Evolutionary conservation across 2,329 filamentous ascomycete species (phyloP).

Genomic region (Ramichloridium luteum): DNA sequence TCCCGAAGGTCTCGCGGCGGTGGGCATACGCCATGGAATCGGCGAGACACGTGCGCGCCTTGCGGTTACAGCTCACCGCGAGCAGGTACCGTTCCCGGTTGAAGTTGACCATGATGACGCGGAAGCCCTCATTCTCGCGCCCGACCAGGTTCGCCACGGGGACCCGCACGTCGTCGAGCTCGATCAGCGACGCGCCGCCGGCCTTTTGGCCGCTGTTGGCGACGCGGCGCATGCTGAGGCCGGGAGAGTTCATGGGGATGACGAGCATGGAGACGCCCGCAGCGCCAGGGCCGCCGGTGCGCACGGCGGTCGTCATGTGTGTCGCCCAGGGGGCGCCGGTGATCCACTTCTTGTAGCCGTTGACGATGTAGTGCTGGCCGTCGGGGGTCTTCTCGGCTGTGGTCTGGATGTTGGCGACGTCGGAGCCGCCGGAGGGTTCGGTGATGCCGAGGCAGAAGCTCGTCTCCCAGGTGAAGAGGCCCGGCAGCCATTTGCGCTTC

Average conservation of each 20-base stretch:
- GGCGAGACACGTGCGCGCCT: constrained; percentile 31
- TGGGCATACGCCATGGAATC: constrained; percentile 22
- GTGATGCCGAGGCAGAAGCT: constrained; percentile 54
- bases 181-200: constrained; percentile 40
- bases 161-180: constrained; percentile 44
- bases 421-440: constrained; percentile 49
- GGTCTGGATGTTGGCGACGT: constrained; percentile 52
- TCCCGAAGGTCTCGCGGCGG: constrained; percentile 25
- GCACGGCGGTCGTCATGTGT: constrained; percentile 43
- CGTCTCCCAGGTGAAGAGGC: constrained; percentile 45
- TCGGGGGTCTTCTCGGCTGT: constrained; percentile 37
- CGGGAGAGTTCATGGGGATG: constrained; percentile 39
- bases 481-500: constrained; percentile 46
- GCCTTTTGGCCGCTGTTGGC: constrained; percentile 55
- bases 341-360: constrained; percentile 49
- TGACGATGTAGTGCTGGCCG: constrained; percentile 47
- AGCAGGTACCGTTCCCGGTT: constrained; percentile 49
- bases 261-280: constrained; percentile 46
- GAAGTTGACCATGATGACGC: constrained; percentile 47
- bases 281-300: constrained; percentile 38
- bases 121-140: constrained; percentile 43
- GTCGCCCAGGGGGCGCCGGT: constrained; percentile 38
- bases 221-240: constrained; percentile 44
- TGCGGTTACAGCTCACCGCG: constrained; percentile 44
- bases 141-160: constrained; percentile 43